Conservation (phyloP, 2,329 filamentous ascomycete genomes). For the Venturiaceae sp. region DNA sequence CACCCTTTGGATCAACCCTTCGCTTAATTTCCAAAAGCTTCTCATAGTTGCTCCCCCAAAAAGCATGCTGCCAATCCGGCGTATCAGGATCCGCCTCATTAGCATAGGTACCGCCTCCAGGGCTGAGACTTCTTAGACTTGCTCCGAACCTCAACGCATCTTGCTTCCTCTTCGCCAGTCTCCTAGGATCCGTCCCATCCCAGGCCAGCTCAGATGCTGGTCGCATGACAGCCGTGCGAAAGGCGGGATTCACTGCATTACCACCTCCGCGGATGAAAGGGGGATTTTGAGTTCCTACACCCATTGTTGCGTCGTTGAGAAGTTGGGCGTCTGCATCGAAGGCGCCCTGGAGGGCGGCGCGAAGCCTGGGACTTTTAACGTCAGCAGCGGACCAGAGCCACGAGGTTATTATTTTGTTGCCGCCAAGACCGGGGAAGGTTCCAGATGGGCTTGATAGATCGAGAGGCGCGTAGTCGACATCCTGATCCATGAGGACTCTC, state of each 20-base stretch:
- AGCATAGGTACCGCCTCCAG: neutral
- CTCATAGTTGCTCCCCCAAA: conserved; percentile 9
- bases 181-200: neutral
- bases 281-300: conserved; percentile 1
- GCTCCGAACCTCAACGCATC: neutral
- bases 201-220: conserved; percentile 15
- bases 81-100: conserved; percentile 7
- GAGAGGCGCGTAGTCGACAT: neutral
- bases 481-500: neutral
- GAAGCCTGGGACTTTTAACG: neutral
- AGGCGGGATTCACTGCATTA: conserved; percentile 14
- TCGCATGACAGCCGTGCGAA: conserved; percentile 11
- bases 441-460: neutral
- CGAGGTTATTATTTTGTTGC: neutral
- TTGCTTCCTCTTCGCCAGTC: neutral
- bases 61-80: conserved; percentile 8
- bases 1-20: conserved; percentile 8
- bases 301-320: conserved; percentile 2
- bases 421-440: conserved; percentile 2
- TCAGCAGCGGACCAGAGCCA: conserved; percentile 5
- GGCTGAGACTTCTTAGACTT: neutral
- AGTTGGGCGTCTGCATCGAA: neutral
- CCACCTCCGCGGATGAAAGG: conserved; percentile 6
- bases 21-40: conserved; percentile 7
- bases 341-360: conserved; percentile 1